Base-by-base conservation (phyloP, 371 early-diverging fungal genomes). In the Apophysomyces ossiformis region DNA sequence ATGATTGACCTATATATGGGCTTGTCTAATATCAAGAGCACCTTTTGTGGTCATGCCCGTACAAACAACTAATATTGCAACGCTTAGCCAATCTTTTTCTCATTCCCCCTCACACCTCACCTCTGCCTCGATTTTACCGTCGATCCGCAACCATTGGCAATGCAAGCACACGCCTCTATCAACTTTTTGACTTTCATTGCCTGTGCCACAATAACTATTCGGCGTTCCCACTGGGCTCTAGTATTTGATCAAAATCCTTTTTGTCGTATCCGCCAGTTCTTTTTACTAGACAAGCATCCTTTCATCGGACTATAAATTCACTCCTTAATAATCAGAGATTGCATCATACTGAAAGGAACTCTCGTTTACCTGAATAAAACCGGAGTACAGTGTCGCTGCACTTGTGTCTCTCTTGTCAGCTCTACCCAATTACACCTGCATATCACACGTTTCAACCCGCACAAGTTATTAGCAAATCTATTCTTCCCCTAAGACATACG, bases 171-270 rank as follows among this genome's bases (percentile, higher is more conserved):
- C 15, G 46, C 15, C n/a, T 46, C 46, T n/a, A 46, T 46, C 15
- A n/a, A 46, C 16, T n/a, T 46, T n/a, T 46, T 16, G 6, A 46
- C 15, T 16, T 46, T 46, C 16, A 9, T 46, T 46, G 46, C 46
- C 46, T 13, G 4, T 46, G 46, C 0, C n/a, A 46, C 46, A 9
- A 46, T 46, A 15, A n/a, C 46, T 16, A 46, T 46, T 1, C 4
- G 46, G 46, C 46, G 46, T n/a, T 46, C 46, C 16, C n/a, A 46
- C 46, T 46, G 46, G 46, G n/a, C 46, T 6, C n/a, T 46, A 6
- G 16, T 46, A 15, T 46, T 46, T n/a, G 46, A 46, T 16, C 46
- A 5, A 6, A 46, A 0, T 21, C n/a, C n/a, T n/a, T n/a, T n/a
- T n/a, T n/a, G n/a, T n/a, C n/a, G n/a, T n/a, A n/a, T n/a, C n/a